phyloP scores from a whole-genome alignment of 1,284 basidiomycete species.

The Ustilago crameri region DNA sequence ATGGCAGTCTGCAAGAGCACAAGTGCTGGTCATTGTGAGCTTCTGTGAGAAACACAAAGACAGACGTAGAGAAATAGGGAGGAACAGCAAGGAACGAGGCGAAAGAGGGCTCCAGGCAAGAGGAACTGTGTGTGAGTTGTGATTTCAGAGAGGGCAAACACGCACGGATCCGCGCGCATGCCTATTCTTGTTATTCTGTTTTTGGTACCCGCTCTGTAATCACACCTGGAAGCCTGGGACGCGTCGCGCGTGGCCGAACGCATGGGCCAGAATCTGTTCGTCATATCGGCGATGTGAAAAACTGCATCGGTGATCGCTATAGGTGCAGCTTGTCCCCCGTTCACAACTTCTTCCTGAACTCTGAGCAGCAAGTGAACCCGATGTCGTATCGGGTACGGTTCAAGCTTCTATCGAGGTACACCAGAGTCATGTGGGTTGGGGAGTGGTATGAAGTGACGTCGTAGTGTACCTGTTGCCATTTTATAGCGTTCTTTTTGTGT shows the following conservation, averaged over 20 bases:
- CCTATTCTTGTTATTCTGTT: slow-evolving; percentile 3
- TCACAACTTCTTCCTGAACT: too few relatives aligned
- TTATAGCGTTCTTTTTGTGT: too few relatives aligned
- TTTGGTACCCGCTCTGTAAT: slow-evolving; percentile 4
- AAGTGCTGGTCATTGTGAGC: too few relatives aligned
- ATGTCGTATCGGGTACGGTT: too few relatives aligned
- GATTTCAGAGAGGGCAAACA: slow-evolving; percentile 13
- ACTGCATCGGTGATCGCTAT: neutral
- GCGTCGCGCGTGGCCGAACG: slow-evolving; percentile 38
- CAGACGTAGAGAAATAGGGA: neutral
- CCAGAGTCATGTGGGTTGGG: too few relatives aligned
- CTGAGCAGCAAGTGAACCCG: too few relatives aligned
- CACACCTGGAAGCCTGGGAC: slow-evolving; percentile 9
- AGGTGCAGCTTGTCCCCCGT: too few relatives aligned
- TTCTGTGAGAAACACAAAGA: too few relatives aligned
- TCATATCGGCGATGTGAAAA: slow-evolving; percentile 6
- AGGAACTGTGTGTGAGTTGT: slow-evolving; percentile 3
- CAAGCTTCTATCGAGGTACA: too few relatives aligned
- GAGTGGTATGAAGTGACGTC: too few relatives aligned
- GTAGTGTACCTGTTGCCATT: too few relatives aligned
- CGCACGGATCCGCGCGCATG: slow-evolving; percentile 14
- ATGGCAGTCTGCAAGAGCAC: too few relatives aligned
- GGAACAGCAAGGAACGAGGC: neutral
- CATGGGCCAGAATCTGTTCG: slow-evolving; percentile 1
- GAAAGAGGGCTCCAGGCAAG: neutral